Evolutionary conservation across 176 grass and related monocot genomes (phyloP).

Genomic region (Ensete ventricosum): DNA sequence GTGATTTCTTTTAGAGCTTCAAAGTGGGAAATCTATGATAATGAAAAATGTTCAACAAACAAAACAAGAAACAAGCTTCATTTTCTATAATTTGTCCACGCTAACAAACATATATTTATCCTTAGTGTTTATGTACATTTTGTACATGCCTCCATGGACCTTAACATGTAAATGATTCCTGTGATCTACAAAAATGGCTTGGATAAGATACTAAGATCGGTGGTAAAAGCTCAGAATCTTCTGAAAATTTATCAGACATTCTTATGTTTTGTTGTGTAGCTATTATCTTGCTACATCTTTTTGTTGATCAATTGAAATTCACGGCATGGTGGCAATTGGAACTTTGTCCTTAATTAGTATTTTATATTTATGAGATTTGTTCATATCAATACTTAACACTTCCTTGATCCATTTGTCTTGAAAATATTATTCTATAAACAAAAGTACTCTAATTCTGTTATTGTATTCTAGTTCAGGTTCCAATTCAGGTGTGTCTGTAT

Average conservation of each 20-base stretch:
- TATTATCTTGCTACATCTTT: not conserved
- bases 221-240: not conserved
- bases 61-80: too few species aligned
- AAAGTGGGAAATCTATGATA: not conserved
- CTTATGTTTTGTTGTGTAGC: not conserved
- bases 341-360: not conserved
- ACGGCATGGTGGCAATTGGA: not conserved
- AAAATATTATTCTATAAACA: not conserved
- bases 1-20: too few species aligned
- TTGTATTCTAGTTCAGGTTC: slow-evolving; percentile 19
- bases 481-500: slow-evolving; percentile 38
- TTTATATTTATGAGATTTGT: not conserved
- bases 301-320: not conserved
- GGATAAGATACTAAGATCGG: not conserved
- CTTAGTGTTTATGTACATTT: not conserved
- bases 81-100: too few species aligned
- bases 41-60: not conserved
- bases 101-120: too few species aligned
- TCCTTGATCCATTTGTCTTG: not conserved
- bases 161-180: not conserved
- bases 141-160: not conserved
- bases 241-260: not conserved
- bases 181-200: not conserved
- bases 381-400: not conserved
- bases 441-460: slow-evolving; percentile 21